Evolutionary conservation across 2,329 filamentous ascomycete species (phyloP).

Genomic region (Dissoconium aciculare): DNA sequence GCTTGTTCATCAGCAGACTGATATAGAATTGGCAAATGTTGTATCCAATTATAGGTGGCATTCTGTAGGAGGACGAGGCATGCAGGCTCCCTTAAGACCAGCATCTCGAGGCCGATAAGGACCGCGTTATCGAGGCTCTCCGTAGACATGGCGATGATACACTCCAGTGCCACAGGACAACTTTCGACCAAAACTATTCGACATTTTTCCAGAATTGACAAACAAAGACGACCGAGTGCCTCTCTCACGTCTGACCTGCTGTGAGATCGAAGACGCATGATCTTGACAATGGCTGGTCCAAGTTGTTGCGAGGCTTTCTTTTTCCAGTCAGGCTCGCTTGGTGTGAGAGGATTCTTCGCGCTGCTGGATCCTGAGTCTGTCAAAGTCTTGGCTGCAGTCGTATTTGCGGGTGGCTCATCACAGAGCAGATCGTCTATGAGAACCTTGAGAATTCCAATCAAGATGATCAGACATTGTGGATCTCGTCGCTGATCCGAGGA

Average conservation of each 20-base stretch:
- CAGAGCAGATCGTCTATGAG: too few species aligned
- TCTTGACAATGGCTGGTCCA: conserved; percentile 62
- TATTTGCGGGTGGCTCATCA: too few species aligned
- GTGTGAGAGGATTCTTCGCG: too few species aligned
- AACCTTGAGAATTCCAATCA: conserved; percentile 13
- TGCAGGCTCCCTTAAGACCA: conserved; percentile 47
- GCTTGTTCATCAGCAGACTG: conserved; percentile 66
- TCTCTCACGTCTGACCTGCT: conserved; percentile 52
- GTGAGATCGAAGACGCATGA: conserved; percentile 61
- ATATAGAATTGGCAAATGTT: conserved; percentile 66
- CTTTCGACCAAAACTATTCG: conserved; percentile 56
- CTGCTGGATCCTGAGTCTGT: too few species aligned
- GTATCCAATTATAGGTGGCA: conserved; percentile 66
- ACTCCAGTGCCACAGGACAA: conserved; percentile 60
- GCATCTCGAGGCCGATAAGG: conserved; percentile 36
- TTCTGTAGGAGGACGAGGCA: conserved; percentile 52
- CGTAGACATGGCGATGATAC: conserved; percentile 53
- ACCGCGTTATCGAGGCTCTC: conserved; percentile 29
- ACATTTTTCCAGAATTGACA: conserved; percentile 65
- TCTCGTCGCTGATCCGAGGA: conserved; percentile 46
- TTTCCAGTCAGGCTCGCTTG: too few species aligned
- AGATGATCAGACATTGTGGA: conserved; percentile 43
- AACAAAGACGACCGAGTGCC: conserved; percentile 55
- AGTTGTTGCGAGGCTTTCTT: conserved; percentile 67
- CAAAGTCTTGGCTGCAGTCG: too few species aligned